Percentiles rank a stretch among this genome's conserved stretches.
Evolutionary conservation across 805 yeast genomes (phyloP).

Genomic region (Wickerhamiella kurtzmanii): DNA sequence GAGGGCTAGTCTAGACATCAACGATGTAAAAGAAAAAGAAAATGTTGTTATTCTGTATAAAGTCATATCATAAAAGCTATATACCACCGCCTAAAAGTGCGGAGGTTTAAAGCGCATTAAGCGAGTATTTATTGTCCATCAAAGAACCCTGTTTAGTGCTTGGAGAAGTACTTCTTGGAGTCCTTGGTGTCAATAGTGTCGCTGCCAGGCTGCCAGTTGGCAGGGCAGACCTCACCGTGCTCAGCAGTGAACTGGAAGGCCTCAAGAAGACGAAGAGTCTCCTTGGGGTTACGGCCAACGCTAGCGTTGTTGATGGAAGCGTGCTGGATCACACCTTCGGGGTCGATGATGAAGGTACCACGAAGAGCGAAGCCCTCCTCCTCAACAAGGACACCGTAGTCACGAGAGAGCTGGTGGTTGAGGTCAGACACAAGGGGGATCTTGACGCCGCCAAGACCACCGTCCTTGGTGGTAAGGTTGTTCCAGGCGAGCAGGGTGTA

Average conservation of each 20-base stretch:
- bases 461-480: constrained; percentile 88
- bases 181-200: constrained; percentile 56
- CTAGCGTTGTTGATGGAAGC: constrained; percentile 96
- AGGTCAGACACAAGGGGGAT: constrained; percentile 94
- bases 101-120: too few relatives aligned
- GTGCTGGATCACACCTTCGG: constrained; percentile 89
- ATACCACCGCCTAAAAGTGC: too few relatives aligned
- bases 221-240: constrained; percentile 99
- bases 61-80: not conserved
- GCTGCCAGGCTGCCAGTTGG: constrained; percentile 96
- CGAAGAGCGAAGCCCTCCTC: constrained; percentile 95
- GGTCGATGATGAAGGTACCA: constrained; percentile 97
- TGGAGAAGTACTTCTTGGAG: constrained; percentile 18
- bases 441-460: constrained; percentile 93
- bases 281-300: constrained; percentile 98
- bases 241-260: constrained; percentile 99
- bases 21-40: too few relatives aligned
- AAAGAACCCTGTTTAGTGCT: constrained; percentile 9
- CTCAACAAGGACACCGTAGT: constrained; percentile 94
- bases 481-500: constrained; percentile 97
- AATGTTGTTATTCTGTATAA: too few relatives aligned
- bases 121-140: not conserved
- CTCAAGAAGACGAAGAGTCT: constrained; percentile 91
- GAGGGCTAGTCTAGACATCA: not conserved
- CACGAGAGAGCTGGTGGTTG: constrained; percentile 87